phyloP scores from a whole-genome alignment of 1,284 basidiomycete species.

The Retiboletus flavoniger region DNA sequence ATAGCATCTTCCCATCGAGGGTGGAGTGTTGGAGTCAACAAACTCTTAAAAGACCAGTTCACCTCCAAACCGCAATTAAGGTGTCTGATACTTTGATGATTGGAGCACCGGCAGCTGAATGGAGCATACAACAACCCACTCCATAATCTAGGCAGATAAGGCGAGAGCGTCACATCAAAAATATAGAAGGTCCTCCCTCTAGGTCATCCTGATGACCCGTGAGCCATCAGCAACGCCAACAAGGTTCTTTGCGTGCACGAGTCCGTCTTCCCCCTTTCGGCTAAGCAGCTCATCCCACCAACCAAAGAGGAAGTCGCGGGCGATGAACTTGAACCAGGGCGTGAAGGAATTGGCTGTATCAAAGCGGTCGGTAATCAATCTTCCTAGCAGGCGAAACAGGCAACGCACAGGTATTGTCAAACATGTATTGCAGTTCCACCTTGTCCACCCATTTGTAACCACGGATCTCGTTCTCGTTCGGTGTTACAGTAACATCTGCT shows the following conservation, averaged over 20 bases:
- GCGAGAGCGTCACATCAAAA: neutral
- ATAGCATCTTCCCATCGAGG: no score
- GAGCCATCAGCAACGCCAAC: slow-evolving; percentile 68
- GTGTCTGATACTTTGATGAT: no score
- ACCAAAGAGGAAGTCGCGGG: slow-evolving; percentile 93
- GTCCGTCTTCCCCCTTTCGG: slow-evolving; percentile 58
- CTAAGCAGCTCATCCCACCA: slow-evolving; percentile 94
- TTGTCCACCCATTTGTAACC: slow-evolving; percentile 92
- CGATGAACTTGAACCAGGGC: slow-evolving; percentile 99
- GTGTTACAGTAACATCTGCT: slow-evolving; percentile 79
- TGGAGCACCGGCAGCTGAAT: neutral
- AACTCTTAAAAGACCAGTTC: no score
- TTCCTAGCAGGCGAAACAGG: neutral
- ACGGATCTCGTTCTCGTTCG: slow-evolving; percentile 91
- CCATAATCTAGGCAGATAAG: neutral
- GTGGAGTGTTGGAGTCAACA: no score
- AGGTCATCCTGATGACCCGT: slow-evolving; percentile 77
- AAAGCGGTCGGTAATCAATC: slow-evolving; percentile 9
- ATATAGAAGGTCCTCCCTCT: slow-evolving; percentile 12
- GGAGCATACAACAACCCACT: neutral
- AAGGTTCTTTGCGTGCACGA: slow-evolving; percentile 66
- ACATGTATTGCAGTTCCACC: slow-evolving; percentile 87
- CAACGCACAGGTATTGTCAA: slow-evolving; percentile 71
- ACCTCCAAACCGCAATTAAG: no score
- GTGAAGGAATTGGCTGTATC: slow-evolving; percentile 83